These are phyloP conservation scores for Blastocystis sp. DNA, from an alignment of 352 stramenopile genomes.

Conservation along the genomic window DNA sequence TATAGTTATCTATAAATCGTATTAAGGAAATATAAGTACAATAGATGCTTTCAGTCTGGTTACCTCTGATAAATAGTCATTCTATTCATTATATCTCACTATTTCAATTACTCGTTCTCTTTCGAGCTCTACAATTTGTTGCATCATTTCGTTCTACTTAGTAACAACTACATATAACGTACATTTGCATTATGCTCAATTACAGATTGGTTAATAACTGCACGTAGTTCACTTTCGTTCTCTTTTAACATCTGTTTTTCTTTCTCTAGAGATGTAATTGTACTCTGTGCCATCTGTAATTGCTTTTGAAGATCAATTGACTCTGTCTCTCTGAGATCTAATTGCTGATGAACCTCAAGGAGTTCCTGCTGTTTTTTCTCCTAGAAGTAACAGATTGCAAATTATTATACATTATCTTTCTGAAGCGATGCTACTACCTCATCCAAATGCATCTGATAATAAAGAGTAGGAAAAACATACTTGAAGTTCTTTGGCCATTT, in stretches of 20 bases:
- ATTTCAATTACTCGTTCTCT: neutral
- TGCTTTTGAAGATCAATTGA: neutral
- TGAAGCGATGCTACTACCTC: neutral
- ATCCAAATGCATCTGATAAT: neutral
- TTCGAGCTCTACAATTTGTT: conserved; percentile 8
- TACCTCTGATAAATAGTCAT: neutral
- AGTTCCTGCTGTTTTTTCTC: conserved; percentile 1
- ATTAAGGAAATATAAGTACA: neutral
- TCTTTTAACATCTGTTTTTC: neutral
- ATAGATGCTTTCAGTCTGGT: neutral
- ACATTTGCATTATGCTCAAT: neutral
- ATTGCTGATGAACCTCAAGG: neutral
- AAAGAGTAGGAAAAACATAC: neutral
- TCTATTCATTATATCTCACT: neutral
- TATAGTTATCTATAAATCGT: neutral
- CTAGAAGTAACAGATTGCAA: neutral
- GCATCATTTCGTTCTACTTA: conserved; percentile 9
- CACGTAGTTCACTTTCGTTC: neutral
- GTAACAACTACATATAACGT: neutral
- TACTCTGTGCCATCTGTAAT: neutral
- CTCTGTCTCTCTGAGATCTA: neutral
- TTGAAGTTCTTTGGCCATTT: neutral
- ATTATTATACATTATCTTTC: neutral
- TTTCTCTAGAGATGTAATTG: neutral
- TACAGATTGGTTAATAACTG: conserved; percentile 6